Base-by-base conservation (phyloP, 2,329 filamentous ascomycete genomes). In the Huntiella omanensis region DNA sequence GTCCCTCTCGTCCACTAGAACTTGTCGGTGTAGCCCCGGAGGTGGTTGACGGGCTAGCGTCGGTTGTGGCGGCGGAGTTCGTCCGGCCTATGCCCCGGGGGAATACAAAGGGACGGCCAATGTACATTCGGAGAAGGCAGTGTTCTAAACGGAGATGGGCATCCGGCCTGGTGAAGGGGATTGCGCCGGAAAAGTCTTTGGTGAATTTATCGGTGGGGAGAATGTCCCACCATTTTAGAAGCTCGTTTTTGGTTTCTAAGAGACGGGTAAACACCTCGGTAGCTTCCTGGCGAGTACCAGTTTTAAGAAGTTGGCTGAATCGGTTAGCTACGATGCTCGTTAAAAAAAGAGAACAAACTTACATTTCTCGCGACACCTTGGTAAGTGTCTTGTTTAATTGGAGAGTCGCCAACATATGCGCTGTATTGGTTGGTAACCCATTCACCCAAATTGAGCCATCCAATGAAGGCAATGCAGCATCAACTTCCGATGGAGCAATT, bases 101-200 rank as follows among this genome's bases (percentile, higher is more conserved):
- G 50, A 72, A 67, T 15, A 73, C 63, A 52, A 73, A 73, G 2
- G 67, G 66, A 2, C 70, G 64, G 12, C 70, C 70, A 44, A 70
- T 63, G 49, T 70, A 73, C 54, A 73, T 68, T 38, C 69, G 62
- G 3, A 69, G 62, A 38, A 71, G 59, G 52, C 68, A 69, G 53
- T 70, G 70, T 49, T 70, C 68, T 2, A 73, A 59, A 46, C 66
- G 64, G 6, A 73, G 55, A 47, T 73, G 70, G 35, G 69, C 64
- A 38, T 67, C 66, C 4, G 65, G 62, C 7, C 69, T 66, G 1
- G 65, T 59, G 16, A 60, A 62, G 10, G 66, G 57, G 8, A 46
- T 38, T 5, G 43, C 39, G 32, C 48, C 48, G 5, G 48, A 49
- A 19, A 49, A 49, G 45, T 69, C 62, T 35, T 64, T 54, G 50